Percentiles rank a stretch among this genome's conserved stretches.
These are phyloP conservation scores for Globisporangium parvum DNA, from an alignment of 352 stramenopile genomes.

Conservation along the genomic window DNA sequence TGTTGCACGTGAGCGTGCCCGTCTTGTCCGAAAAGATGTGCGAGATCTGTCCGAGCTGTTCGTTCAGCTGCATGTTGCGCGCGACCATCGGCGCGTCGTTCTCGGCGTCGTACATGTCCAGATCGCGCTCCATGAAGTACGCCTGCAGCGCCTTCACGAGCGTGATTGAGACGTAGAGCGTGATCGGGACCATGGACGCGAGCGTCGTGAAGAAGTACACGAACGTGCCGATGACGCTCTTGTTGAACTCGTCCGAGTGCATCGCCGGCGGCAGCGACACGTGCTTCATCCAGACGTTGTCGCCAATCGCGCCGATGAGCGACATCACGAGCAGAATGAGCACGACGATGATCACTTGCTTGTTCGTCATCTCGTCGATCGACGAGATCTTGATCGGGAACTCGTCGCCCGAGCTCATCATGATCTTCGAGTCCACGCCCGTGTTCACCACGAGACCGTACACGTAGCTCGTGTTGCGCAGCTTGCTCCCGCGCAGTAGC, in stretches of 20 bases:
- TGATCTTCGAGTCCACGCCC: slow-evolving; percentile 89
- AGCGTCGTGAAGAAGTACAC: slow-evolving; percentile 85
- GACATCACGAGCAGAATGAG: slow-evolving; percentile 68
- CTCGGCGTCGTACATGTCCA: slow-evolving; percentile 83
- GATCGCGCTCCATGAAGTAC: slow-evolving; percentile 79
- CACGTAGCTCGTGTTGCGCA: slow-evolving; percentile 87
- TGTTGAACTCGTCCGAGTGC: slow-evolving; percentile 13
- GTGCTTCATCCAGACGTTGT: slow-evolving; percentile 47
- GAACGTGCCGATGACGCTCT: slow-evolving; percentile 54
- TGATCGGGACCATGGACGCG: slow-evolving; percentile 83
- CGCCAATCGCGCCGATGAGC: slow-evolving; percentile 51
- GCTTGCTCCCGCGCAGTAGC: slow-evolving; percentile 83
- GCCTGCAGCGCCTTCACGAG: slow-evolving; percentile 87
- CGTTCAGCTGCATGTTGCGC: slow-evolving; percentile 84
- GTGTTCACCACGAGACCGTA: slow-evolving; percentile 93
- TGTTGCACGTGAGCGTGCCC: slow-evolving; percentile 84
- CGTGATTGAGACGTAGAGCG: slow-evolving; percentile 87
- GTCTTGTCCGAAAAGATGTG: slow-evolving; percentile 97
- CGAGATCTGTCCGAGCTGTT: slow-evolving; percentile 89
- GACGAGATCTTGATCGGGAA: slow-evolving; percentile 80
- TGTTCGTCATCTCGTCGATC: slow-evolving; percentile 84
- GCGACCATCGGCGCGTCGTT: slow-evolving; percentile 67
- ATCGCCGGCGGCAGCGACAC: slow-evolving; percentile 29
- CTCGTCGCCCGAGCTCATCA: slow-evolving; percentile 84
- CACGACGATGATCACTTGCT: slow-evolving; percentile 80